Conservation (phyloP, 2,329 filamentous ascomycete species). For the Fusarium pseudonygamai region DNA sequence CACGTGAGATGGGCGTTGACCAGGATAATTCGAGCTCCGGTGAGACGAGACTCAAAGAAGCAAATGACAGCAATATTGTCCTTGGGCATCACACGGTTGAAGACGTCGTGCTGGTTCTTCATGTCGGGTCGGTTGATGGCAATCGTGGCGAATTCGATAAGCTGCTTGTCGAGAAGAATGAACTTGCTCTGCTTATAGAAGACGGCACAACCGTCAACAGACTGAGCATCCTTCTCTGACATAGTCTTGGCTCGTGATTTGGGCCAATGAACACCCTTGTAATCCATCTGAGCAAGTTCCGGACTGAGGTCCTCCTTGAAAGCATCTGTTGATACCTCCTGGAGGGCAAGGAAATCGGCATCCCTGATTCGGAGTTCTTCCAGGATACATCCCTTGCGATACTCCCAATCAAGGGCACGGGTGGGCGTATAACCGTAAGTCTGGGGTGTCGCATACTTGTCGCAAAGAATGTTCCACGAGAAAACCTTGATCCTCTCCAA, state of each 20-base stretch:
- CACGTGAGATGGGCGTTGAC: slow-evolving; percentile 95
- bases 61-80: slow-evolving; percentile 94
- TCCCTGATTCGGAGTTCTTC: slow-evolving; percentile 81
- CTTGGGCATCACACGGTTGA: slow-evolving; percentile 98
- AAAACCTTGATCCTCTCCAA: slow-evolving; percentile 83
- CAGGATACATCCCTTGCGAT: slow-evolving; percentile 82
- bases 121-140: slow-evolving; percentile 96
- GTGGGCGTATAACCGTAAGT: slow-evolving; percentile 93
- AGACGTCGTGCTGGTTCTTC: slow-evolving; percentile 97
- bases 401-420: slow-evolving; percentile 85
- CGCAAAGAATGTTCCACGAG: slow-evolving; percentile 95
- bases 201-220: slow-evolving; percentile 95
- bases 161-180: slow-evolving; percentile 90
- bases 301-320: slow-evolving; percentile 92
- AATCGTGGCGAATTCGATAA: slow-evolving; percentile 90
- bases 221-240: slow-evolving; percentile 85
- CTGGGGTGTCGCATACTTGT: slow-evolving; percentile 85
- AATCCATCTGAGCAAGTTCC: slow-evolving; percentile 85
- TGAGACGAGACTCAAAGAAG: slow-evolving; percentile 91
- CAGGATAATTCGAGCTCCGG: slow-evolving; percentile 90
- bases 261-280: slow-evolving; percentile 94
- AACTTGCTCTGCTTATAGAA: slow-evolving; percentile 98
- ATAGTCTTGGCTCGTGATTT: slow-evolving; percentile 92
- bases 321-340: slow-evolving; percentile 91
- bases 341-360: slow-evolving; percentile 90